A percentile compares a stretch with the other conserved stretches of the same genome.
Conservation (phyloP, 768 basidiomycete genomes). For the Suillus paluster region DNA sequence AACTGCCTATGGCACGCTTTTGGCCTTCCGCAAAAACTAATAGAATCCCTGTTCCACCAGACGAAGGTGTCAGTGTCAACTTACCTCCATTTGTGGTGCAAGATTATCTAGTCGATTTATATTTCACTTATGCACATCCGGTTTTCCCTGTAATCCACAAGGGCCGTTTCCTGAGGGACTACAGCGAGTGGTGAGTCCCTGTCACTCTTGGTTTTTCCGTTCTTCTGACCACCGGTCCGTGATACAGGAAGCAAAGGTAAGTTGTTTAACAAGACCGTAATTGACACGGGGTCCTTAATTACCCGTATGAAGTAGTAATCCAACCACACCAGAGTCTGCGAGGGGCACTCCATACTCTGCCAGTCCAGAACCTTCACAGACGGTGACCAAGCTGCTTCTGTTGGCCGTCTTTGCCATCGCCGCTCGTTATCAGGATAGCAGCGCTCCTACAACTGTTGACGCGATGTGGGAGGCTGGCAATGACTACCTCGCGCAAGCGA, state of each 20-base stretch:
- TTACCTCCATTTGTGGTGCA: conserved; percentile 69
- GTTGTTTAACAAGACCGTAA: conserved; percentile 3
- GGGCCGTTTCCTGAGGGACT: conserved; percentile 68
- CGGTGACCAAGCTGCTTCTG: conserved; percentile 69
- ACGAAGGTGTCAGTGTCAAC: conserved; percentile 47
- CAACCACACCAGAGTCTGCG: conserved; percentile 35
- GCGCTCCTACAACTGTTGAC: conserved; percentile 48
- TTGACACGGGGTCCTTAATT: conserved; percentile 19
- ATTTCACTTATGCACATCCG: conserved; percentile 85
- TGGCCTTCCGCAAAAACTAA: conserved; percentile 66
- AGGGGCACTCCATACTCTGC: conserved; percentile 15
- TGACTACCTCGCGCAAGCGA: conserved; percentile 64
- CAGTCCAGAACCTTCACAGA: conserved; percentile 57
- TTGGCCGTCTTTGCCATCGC: conserved; percentile 84
- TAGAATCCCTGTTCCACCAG: conserved; percentile 41
- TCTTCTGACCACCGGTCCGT: conserved; percentile 15
- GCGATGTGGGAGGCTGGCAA: conserved; percentile 75
- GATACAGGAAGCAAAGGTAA: conserved; percentile 32
- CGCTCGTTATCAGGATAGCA: conserved; percentile 67
- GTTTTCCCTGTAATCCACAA: conserved; percentile 83
- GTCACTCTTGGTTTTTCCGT: not conserved
- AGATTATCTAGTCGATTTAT: conserved; percentile 70
- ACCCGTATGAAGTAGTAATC: conserved; percentile 37
- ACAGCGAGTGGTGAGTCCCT: conserved; percentile 50
- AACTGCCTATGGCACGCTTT: conserved; percentile 73